Evolutionary conservation across 2,329 filamentous ascomycete species (phyloP), one percentile per base, ranked within the genome.

Genomic region (Chaetomium globosum): DNA sequence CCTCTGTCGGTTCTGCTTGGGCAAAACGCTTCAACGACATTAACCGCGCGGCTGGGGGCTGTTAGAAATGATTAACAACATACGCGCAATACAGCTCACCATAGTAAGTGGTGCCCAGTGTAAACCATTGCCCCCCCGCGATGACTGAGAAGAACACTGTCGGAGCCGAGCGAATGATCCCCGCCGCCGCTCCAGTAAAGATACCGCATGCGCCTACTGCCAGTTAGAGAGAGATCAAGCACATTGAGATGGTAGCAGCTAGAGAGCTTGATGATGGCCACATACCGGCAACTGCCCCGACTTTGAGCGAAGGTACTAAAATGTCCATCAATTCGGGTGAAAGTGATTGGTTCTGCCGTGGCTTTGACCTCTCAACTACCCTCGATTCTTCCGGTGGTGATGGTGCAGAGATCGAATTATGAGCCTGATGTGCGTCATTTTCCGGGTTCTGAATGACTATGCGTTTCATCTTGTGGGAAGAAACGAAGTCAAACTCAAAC

Each of bases 91-190:
- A 30, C 48, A 58, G 33, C 85, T 73, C 80, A 88, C 89, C 88
- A 83, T 88, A 94, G 75, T 89, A 97, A 19, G 86, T 90, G 55
- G 85, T 86, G 43, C 92, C 92, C 48, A 96, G 83, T 51, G 86
- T 83, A 76, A 92, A 92, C 86, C 91, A 97, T 78, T 96, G 92
- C 49, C 91, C 80, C 21, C 91, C 90, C 26, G 89, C 88, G 46
- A 88, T 83, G 13, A 89, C 71, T 0, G 91, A 89, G 77, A 92
- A 94, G 7, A 94, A 77, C 2, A 87, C 82, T 4, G 91, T 88
- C 16, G 84, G 85, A 26, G 81, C 82, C 21, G 89, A 89, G 65
- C 87, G 84, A 56, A 93, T 76, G 55, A 96, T 89, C 31, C 92
- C 93, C 43, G 85, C 83, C 58, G 89, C 84, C 59, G 89, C 88